Base-by-base conservation (phyloP, 495 filamentous ascomycete species). In the Trichoderma parareesei region DNA sequence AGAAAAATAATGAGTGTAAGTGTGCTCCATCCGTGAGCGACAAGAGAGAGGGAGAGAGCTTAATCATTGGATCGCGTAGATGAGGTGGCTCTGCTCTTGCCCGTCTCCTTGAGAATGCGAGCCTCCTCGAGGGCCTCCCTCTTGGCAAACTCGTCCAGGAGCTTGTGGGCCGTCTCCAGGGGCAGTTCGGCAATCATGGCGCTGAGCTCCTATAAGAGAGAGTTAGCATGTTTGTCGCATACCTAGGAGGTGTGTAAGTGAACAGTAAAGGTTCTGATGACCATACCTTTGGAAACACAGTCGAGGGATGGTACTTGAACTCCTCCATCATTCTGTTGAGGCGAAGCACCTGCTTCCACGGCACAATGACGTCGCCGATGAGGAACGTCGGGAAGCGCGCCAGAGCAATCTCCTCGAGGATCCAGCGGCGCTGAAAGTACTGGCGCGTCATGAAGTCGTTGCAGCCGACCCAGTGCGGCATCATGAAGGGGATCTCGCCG, bases 351-450 rank as follows among this genome's bases (percentile, higher is more conserved):
- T 63, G 61, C 20, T 63, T 63, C 61, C 61, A 63, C 5, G 61
- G 61, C 42, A 63, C 41, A 48, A 63, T 63, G 41, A 9, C 42
- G 27, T 63, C 61, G 27, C 61, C 61, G 16, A 63, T 63, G 18
- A 63, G 43, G 27, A 63, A 63, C 10, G 20, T 18, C 18, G 61
- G 61, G 43, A 44, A 63, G 41, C 43, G 40, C 7, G 61, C 61
- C 7, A 46, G 41, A 4, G 61, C 16, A 27, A 63, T 20, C 61
- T 63, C 61, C 27, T 63, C 61, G 5, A 63, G 43, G 9, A 63
- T 63, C 61, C 61, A 63, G 14, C 61, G 61, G 8, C 61, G 16
- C 61, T 63, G 61, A 13, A 63, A 46, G 61, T 63, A 63, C 27
- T 42, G 61, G 41, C 61, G 40, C 16, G 13, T 37, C 18, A 63